Percentiles rank a stretch among this genome's conserved stretches.
phyloP scores from a whole-genome alignment of 768 basidiomycete species.

The Cystofilobasidium bisporidii region DNA sequence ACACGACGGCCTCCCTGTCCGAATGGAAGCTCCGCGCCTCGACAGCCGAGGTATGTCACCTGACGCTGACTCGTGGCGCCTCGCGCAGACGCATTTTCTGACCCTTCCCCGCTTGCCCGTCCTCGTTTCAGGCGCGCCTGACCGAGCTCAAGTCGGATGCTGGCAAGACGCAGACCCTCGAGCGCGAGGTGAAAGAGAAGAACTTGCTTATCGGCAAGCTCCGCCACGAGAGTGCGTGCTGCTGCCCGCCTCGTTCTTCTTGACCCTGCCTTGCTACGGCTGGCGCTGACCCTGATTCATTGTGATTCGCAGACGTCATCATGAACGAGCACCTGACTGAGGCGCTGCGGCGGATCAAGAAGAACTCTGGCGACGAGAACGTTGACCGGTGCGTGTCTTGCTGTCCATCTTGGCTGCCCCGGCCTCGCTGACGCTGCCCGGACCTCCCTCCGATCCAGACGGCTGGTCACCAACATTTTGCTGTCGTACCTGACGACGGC shows the following conservation, averaged over 20 bases:
- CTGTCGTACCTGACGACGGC: conserved; percentile 82
- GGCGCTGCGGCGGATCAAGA: conserved; percentile 84
- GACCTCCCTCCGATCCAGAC: too few relatives aligned
- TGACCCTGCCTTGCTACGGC: not conserved
- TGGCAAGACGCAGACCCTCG: conserved; percentile 59
- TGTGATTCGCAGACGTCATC: conserved; percentile 60
- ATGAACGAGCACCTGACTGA: conserved; percentile 97
- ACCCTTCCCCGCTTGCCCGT: too few relatives aligned
- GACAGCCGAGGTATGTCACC: conserved; percentile 62
- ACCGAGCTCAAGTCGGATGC: conserved; percentile 62
- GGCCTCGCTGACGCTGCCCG: too few relatives aligned
- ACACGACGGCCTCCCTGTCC: conserved; percentile 65
- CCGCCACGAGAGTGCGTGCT: conserved; percentile 71
- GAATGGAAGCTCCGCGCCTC: conserved; percentile 82
- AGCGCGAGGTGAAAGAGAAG: conserved; percentile 92
- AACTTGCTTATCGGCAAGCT: conserved; percentile 87
- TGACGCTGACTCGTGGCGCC: too few relatives aligned
- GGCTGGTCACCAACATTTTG: conserved; percentile 87
- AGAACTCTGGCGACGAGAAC: conserved; percentile 70
- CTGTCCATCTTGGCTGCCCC: not conserved
- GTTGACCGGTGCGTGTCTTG: conserved; percentile 54
- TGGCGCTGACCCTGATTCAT: not conserved
- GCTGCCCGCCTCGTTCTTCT: too few relatives aligned
- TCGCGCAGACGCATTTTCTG: too few relatives aligned
- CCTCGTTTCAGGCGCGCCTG: conserved; percentile 53